Evolutionary conservation across 306 rosid genomes (phyloP), one percentile per base, ranked within the genome.

Genomic region (Sechiopsis laciniata): DNA sequence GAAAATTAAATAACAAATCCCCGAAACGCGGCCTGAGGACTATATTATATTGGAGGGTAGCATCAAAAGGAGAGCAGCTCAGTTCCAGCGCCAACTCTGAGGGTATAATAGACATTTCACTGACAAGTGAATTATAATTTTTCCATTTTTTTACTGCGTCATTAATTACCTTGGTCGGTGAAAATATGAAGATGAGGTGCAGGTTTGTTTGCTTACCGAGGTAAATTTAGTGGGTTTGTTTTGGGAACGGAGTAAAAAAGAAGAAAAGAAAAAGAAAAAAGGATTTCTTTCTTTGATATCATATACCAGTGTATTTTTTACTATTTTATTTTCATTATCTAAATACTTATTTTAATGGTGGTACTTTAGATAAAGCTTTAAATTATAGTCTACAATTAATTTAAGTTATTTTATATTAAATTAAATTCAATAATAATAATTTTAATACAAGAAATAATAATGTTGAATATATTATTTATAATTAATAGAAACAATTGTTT

Each of bases 161-260:
- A 71, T 69, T 76, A 76, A 64, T 78, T 79, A 80, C 62, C 46
- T 51, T 72, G 55, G 74, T 71, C 78, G 82, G 81, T 80, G 81
- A 80, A 82, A 81, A 85, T 83, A 81, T 83, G 75, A 72, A 82
- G 55, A 46, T 67, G 17, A 67, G 72, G 19, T 26, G 46, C 68
- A 74, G 76, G 80, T 82, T 70, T 82, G 88, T 71, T 71, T 83
- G 84, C 78, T 83, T 84, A 80, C 83, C 97, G 90, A 88, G 89
- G 85, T 70, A 77, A 85, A 74, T 83, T 37, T 76, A 79, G 96
- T 93, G 98, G 97, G 90, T 81, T 77, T 82, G 96, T 85, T 88
- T 93, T 82, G 97, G 98, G 88, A 90, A 67, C 16, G 19, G 72
- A 46, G 72, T 4, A 11, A 11, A 6, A 42, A 4, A 65, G 0